Percentiles rank a stretch among this genome's conserved stretches.
These are phyloP conservation scores for Pseudocercospora fijiensis DNA, from an alignment of 2,329 filamentous ascomycete genomes.

Conservation along the genomic window DNA sequence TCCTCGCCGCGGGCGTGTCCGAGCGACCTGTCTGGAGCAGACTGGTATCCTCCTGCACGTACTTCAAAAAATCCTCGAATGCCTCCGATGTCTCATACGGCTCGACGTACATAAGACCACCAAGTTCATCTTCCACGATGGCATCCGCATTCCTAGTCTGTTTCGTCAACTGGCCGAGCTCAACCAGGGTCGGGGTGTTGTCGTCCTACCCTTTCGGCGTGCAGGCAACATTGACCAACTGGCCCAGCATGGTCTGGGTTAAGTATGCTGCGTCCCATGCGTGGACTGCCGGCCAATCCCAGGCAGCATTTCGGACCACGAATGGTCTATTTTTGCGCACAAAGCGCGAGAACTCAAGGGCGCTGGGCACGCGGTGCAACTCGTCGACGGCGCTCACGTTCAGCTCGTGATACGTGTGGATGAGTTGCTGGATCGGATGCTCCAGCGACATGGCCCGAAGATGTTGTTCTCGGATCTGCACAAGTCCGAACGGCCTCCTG, in stretches of 20 bases:
- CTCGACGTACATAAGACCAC: slow-evolving; percentile 60
- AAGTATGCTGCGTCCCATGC: slow-evolving; percentile 66
- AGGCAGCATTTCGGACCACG: slow-evolving; percentile 62
- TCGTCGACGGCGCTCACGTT: slow-evolving; percentile 63
- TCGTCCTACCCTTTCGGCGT: slow-evolving; percentile 66
- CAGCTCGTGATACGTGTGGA: slow-evolving; percentile 71
- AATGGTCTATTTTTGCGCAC: slow-evolving; percentile 74
- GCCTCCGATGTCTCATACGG: slow-evolving; percentile 65
- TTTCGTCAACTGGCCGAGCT: slow-evolving; percentile 5
- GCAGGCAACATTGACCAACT: slow-evolving; percentile 70
- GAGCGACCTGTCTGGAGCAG: not conserved
- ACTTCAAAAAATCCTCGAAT: slow-evolving; percentile 63
- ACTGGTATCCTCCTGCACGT: slow-evolving; percentile 53
- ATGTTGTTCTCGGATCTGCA: not conserved
- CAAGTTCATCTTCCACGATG: slow-evolving; percentile 64
- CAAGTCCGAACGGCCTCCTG: not conserved
- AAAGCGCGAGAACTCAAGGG: slow-evolving; percentile 77
- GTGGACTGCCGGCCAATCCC: slow-evolving; percentile 61
- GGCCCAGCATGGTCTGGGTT: slow-evolving; percentile 53
- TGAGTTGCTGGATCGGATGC: slow-evolving; percentile 43
- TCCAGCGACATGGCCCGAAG: not conserved
- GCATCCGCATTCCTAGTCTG: slow-evolving; percentile 53
- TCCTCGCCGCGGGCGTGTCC: not conserved
- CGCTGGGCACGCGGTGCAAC: slow-evolving; percentile 63
- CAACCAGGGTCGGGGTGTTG: not conserved